phyloP scores from a whole-genome alignment of 2,329 filamentous ascomycete species.

The Talaromyces sp. region DNA sequence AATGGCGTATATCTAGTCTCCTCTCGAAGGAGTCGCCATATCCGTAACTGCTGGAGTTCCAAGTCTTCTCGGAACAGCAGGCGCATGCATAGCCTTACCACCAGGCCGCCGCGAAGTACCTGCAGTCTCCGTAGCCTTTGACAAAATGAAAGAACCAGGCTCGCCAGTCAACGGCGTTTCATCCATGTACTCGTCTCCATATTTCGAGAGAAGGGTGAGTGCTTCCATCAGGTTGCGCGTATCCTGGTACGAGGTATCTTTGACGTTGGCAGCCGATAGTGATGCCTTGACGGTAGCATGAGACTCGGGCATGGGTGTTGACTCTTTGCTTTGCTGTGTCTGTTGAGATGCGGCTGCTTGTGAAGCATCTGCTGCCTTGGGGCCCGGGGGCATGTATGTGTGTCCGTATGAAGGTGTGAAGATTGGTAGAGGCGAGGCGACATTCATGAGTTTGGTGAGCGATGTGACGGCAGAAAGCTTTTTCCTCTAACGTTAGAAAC shows the following conservation, averaged over 20 bases:
- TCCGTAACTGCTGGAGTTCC: slow-evolving; percentile 35
- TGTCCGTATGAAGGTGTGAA: slow-evolving; percentile 62
- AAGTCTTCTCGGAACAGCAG: slow-evolving; percentile 22
- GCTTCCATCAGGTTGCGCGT: slow-evolving; percentile 48
- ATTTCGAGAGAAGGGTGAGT: slow-evolving; percentile 52
- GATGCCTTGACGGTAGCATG: slow-evolving; percentile 32
- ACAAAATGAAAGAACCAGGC: slow-evolving; percentile 61
- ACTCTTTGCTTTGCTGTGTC: slow-evolving; percentile 47
- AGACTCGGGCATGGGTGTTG: slow-evolving; percentile 46
- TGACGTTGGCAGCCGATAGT: slow-evolving; percentile 23
- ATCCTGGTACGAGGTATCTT: slow-evolving; percentile 32
- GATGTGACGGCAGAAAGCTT: slow-evolving; percentile 58
- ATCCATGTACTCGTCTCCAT: slow-evolving; percentile 63
- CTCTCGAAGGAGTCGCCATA: slow-evolving; percentile 28
- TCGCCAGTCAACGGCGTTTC: slow-evolving; percentile 63
- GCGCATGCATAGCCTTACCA: slow-evolving; percentile 20
- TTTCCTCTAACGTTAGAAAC: not conserved
- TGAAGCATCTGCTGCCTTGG: slow-evolving; percentile 40
- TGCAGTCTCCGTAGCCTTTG: slow-evolving; percentile 38
- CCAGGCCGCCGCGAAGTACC: slow-evolving; percentile 25
- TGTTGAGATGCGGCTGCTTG: slow-evolving; percentile 30
- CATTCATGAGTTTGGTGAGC: slow-evolving; percentile 56
- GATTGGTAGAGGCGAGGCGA: slow-evolving; percentile 53
- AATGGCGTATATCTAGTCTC: slow-evolving; percentile 34
- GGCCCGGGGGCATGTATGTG: slow-evolving; percentile 55